Conservation (phyloP, 441 rosid species). For the Dalechampia spathulata region DNA sequence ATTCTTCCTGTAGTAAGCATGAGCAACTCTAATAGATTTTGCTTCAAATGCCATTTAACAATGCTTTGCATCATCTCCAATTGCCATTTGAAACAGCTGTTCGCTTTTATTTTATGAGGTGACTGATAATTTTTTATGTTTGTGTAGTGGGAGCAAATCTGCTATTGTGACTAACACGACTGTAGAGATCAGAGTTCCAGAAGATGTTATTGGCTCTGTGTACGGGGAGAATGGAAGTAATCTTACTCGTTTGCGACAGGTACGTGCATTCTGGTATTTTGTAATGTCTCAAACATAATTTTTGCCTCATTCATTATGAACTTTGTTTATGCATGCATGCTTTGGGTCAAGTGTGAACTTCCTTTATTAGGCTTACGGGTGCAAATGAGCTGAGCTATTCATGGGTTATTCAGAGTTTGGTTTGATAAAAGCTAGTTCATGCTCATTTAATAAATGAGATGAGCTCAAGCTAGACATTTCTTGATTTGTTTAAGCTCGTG, state of each 20-base stretch:
- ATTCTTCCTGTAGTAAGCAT: not conserved
- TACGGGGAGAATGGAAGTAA: conserved; percentile 76
- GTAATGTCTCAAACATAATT: not conserved
- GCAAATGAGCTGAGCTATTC: too few relatives aligned
- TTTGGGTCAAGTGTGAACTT: not conserved
- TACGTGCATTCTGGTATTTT: conserved; percentile 13
- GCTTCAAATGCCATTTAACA: not conserved
- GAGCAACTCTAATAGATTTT: not conserved
- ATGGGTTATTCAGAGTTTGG: too few relatives aligned
- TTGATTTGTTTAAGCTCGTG: too few relatives aligned
- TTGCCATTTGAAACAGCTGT: not conserved
- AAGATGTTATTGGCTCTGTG: conserved; percentile 58
- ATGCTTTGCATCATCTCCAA: too few relatives aligned
- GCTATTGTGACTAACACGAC: conserved; percentile 82
- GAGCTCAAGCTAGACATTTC: too few relatives aligned
- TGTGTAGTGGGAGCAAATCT: conserved; percentile 64
- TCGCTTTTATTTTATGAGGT: not conserved
- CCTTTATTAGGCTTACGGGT: too few relatives aligned
- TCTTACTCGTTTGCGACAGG: conserved; percentile 81
- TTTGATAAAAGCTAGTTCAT: too few relatives aligned
- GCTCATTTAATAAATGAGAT: too few relatives aligned
- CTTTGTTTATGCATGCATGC: not conserved
- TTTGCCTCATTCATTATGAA: too few relatives aligned
- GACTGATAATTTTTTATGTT: conserved; percentile 14
- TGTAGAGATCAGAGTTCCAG: conserved; percentile 76